phyloP scores from a whole-genome alignment of 495 filamentous ascomycete genomes.

The Penicillium ochrochloron region DNA sequence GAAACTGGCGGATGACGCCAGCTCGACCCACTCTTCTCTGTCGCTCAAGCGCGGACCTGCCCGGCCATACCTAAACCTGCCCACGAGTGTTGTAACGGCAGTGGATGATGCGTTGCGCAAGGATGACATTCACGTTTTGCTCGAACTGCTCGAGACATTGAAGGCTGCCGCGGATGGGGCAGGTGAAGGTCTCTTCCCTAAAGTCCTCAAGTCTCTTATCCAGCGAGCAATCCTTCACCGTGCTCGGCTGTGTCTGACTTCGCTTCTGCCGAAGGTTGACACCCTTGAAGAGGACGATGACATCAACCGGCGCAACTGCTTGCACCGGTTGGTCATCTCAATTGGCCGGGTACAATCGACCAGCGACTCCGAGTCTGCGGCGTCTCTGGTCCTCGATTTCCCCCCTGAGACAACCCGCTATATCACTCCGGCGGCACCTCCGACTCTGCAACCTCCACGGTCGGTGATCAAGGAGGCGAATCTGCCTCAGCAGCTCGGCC shows the following conservation, averaged over 20 bases:
- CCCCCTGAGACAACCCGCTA: slow-evolving; percentile 63
- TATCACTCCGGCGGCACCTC: slow-evolving; percentile 75
- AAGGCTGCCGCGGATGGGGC: slow-evolving; percentile 55
- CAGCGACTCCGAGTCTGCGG: slow-evolving; percentile 50
- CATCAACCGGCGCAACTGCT: slow-evolving; percentile 89
- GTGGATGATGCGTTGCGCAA: slow-evolving; percentile 78
- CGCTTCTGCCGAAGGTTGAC: slow-evolving; percentile 66
- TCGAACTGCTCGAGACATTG: slow-evolving; percentile 61
- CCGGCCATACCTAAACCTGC: slow-evolving; percentile 71
- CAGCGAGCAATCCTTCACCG: slow-evolving; percentile 80
- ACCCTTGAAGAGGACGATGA: slow-evolving; percentile 85
- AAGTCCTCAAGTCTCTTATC: slow-evolving; percentile 75
- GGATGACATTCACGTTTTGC: slow-evolving; percentile 68
- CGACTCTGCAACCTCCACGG: slow-evolving; percentile 62
- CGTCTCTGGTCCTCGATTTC: slow-evolving; percentile 52
- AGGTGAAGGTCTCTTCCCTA: slow-evolving; percentile 55
- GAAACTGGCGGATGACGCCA: slow-evolving; percentile 70
- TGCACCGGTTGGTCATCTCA: slow-evolving; percentile 88
- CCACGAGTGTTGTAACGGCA: slow-evolving; percentile 65
- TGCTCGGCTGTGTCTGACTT: slow-evolving; percentile 67
- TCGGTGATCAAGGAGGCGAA: slow-evolving; percentile 59
- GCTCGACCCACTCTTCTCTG: slow-evolving; percentile 69
- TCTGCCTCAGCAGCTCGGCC: slow-evolving; percentile 62
- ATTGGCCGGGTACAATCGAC: slow-evolving; percentile 79
- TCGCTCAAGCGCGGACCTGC: slow-evolving; percentile 73